A percentile compares a stretch with the other conserved stretches of the same genome.
phyloP scores from a whole-genome alignment of 164 flowering plant species.

The Platanus orientalis region DNA sequence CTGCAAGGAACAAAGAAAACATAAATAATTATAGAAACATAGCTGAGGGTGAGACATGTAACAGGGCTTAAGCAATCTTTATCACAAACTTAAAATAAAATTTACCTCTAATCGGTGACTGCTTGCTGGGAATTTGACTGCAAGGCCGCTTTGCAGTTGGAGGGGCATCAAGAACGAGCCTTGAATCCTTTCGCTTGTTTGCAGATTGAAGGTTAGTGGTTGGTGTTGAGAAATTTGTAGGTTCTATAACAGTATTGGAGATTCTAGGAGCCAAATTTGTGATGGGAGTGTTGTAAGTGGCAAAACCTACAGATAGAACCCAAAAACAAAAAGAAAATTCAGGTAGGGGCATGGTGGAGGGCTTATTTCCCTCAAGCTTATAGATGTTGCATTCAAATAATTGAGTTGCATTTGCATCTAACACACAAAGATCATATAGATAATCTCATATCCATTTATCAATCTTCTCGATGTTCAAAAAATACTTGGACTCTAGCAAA shows the following conservation, averaged over 20 bases:
- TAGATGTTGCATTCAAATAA: too few relatives aligned
- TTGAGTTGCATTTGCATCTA: too few relatives aligned
- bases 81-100: not conserved
- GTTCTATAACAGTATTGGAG: slow-evolving; percentile 12
- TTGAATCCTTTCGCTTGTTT: slow-evolving; percentile 49
- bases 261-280: slow-evolving; percentile 27
- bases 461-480: too few relatives aligned
- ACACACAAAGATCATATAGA: too few relatives aligned
- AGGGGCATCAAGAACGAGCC: slow-evolving; percentile 23
- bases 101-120: slow-evolving; percentile 29
- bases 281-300: slow-evolving; percentile 23
- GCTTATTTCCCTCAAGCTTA: too few relatives aligned
- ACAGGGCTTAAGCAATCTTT: not conserved
- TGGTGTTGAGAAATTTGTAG: slow-evolving; percentile 28
- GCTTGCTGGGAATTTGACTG: slow-evolving; percentile 14
- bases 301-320: slow-evolving; percentile 27
- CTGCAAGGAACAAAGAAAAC: slow-evolving; percentile 23
- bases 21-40: too few relatives aligned
- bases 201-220: slow-evolving; percentile 12
- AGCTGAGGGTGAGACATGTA: too few relatives aligned
- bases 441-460: too few relatives aligned
- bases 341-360: too few relatives aligned
- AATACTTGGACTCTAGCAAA: too few relatives aligned
- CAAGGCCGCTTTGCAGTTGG: slow-evolving; percentile 39
- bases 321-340: not conserved